These are phyloP conservation scores for Pyracantha coccinea DNA, from an alignment of 331 rosid species.

Conservation along the genomic window DNA sequence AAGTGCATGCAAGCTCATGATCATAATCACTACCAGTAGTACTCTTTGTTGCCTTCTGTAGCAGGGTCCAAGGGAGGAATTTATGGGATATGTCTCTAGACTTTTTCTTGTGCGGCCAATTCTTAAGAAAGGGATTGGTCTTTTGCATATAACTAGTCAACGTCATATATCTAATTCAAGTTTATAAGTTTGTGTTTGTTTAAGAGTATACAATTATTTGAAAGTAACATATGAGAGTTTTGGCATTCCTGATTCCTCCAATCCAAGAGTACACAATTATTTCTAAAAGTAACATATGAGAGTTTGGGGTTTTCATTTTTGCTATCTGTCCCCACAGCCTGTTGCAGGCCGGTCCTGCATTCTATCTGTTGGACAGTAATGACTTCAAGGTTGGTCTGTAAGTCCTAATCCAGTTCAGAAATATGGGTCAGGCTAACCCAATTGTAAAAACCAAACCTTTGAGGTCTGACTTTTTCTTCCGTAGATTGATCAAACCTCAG, in stretches of 20 bases:
- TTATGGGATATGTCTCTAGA: not conserved
- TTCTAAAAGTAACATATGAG: no score
- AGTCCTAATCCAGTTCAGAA: not conserved
- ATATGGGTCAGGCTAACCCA: not conserved
- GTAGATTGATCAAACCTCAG: not conserved
- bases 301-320: no score
- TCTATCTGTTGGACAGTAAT: not conserved
- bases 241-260: not conserved
- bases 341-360: not conserved
- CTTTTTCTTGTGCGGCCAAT: not conserved
- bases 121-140: not conserved
- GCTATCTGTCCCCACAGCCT: not conserved
- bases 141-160: not conserved
- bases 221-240: no score
- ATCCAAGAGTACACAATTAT: not conserved
- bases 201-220: no score
- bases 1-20: slow-evolving; percentile 36
- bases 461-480: not conserved
- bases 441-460: not conserved
- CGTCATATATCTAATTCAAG: not conserved
- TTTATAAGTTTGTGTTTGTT: not conserved
- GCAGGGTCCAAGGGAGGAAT: slow-evolving; percentile 1
- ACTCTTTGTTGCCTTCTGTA: not conserved
- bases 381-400: not conserved
- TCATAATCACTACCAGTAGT: not conserved